A percentile compares a stretch with the other conserved stretches of the same genome.
These are phyloP conservation scores for Dothideomycetes sp. DNA, from an alignment of 2,329 filamentous ascomycete species.

Conservation along the genomic window DNA sequence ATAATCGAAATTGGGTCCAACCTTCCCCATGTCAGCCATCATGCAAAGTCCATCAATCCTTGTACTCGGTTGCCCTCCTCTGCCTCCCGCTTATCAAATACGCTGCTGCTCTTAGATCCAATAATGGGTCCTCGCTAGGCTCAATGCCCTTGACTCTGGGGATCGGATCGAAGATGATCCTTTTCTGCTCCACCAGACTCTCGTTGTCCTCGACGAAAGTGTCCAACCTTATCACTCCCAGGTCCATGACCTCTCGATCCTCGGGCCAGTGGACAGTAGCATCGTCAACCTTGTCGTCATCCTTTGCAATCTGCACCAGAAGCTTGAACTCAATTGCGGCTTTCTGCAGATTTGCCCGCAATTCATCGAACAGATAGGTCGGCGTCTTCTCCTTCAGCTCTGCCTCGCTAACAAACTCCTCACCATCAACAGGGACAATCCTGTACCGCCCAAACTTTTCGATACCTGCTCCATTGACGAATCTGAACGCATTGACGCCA, in stretches of 20 bases:
- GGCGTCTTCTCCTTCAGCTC: slow-evolving; percentile 26
- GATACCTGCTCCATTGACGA: slow-evolving; percentile 29
- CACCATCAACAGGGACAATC: slow-evolving; percentile 35
- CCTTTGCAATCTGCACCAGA: slow-evolving; percentile 38
- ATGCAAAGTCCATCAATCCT: too few species aligned
- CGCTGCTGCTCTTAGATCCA: slow-evolving; percentile 44
- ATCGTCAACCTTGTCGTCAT: slow-evolving; percentile 37
- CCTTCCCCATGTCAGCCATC: not conserved
- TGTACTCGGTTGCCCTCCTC: slow-evolving; percentile 33
- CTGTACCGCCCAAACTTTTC: slow-evolving; percentile 39
- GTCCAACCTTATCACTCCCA: slow-evolving; percentile 39
- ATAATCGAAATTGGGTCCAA: not conserved
- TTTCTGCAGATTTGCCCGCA: slow-evolving; percentile 25
- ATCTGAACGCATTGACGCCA: slow-evolving; percentile 39
- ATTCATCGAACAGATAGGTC: slow-evolving; percentile 40
- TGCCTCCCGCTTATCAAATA: slow-evolving; percentile 46
- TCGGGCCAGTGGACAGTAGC: slow-evolving; percentile 44
- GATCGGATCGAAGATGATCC: slow-evolving; percentile 47
- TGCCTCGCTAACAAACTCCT: slow-evolving; percentile 27
- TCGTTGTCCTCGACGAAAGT: slow-evolving; percentile 28
- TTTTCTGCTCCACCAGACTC: slow-evolving; percentile 35
- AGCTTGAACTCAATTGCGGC: slow-evolving; percentile 36
- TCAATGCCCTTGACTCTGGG: slow-evolving; percentile 44
- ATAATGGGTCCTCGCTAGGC: slow-evolving; percentile 41
- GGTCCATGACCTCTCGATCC: slow-evolving; percentile 36